These are phyloP conservation scores for Globisporangium paddicum DNA, from an alignment of 352 stramenopile genomes.

Conservation along the genomic window DNA sequence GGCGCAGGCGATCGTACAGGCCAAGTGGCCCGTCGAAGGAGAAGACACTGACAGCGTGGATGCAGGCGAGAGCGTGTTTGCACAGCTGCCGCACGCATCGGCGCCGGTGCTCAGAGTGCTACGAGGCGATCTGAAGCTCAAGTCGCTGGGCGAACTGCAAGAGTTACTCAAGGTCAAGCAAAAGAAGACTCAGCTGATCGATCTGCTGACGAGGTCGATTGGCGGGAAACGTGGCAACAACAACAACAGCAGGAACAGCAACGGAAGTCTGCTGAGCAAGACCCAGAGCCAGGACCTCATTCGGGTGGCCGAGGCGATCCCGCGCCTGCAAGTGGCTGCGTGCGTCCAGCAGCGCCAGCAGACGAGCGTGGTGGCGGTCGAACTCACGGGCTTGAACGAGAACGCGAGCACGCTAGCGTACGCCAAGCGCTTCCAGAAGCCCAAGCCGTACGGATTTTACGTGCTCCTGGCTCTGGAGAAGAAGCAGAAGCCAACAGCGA, in stretches of 20 bases:
- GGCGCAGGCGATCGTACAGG: conserved; percentile 52
- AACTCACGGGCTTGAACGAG: conserved; percentile 31
- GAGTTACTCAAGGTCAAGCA: conserved; percentile 19
- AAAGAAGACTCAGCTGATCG: conserved; percentile 30
- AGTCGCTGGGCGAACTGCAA: conserved; percentile 29
- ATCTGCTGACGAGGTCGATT: conserved; percentile 25
- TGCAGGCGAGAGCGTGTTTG: conserved; percentile 18
- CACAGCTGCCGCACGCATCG: conserved; percentile 43
- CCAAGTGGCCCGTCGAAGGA: conserved; percentile 33
- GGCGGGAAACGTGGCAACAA: conserved; percentile 7
- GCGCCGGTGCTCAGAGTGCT: conserved; percentile 25
- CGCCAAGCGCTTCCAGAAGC: conserved; percentile 50
- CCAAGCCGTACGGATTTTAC: conserved; percentile 71
- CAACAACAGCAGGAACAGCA: conserved; percentile 6
- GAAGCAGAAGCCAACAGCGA: neutral
- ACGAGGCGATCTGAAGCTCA: conserved; percentile 22
- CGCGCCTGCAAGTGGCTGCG: conserved; percentile 29
- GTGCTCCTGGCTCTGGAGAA: conserved; percentile 37
- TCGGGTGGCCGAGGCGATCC: conserved; percentile 38
- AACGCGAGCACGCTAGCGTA: conserved; percentile 24
- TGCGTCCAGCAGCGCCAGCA: conserved; percentile 20
- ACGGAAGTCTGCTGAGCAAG: conserved; percentile 17
- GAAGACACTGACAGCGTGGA: neutral
- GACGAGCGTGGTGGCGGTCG: conserved; percentile 24
- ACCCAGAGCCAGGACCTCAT: conserved; percentile 38